These are phyloP conservation scores for Lachnellula subtilissima DNA, from an alignment of 2,329 filamentous ascomycete species.

Conservation along the genomic window DNA sequence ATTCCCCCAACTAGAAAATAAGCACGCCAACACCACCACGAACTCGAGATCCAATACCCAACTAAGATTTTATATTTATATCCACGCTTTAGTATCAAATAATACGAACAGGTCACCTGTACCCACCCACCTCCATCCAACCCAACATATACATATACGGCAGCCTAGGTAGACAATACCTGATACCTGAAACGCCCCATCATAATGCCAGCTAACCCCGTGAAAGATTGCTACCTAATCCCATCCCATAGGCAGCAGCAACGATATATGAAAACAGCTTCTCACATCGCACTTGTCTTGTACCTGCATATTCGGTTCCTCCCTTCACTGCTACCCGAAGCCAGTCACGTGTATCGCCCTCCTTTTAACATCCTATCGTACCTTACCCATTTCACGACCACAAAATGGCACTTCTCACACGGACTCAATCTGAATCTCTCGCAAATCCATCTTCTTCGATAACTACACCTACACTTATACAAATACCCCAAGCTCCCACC, in stretches of 20 bases:
- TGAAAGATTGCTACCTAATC: background rate
- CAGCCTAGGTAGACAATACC: background rate
- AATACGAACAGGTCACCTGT: background rate
- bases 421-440: background rate
- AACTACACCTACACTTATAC: no score
- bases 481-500: background rate
- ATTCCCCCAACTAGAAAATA: background rate
- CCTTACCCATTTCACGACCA: background rate
- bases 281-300: conserved; percentile 1
- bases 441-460: background rate
- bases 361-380: background rate
- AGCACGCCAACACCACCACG: background rate
- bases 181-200: background rate
- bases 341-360: background rate
- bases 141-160: background rate
- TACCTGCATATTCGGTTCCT: conserved; percentile 9
- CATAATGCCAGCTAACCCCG: background rate
- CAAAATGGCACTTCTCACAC: background rate
- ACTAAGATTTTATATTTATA: background rate
- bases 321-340: background rate
- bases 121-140: no score
- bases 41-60: background rate
- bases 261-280: background rate
- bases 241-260: background rate
- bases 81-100: no score